These are phyloP conservation scores for Monilinia fructicola DNA, from an alignment of 2,329 filamentous ascomycete genomes.

Conservation along the genomic window DNA sequence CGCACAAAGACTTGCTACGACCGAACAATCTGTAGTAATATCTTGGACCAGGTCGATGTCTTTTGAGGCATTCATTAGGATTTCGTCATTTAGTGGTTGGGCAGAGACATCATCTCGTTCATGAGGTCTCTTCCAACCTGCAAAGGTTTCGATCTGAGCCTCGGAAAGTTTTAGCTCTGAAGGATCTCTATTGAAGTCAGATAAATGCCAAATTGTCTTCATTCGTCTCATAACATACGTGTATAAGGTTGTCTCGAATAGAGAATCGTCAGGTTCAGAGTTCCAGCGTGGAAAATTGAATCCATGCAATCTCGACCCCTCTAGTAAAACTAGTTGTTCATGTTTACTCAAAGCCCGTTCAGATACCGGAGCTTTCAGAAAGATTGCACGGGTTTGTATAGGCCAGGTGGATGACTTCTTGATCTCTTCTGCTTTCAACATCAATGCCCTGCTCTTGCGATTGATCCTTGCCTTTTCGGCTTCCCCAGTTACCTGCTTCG, in stretches of 20 bases:
- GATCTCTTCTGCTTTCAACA: conserved; percentile 72
- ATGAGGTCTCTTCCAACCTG: conserved; percentile 75
- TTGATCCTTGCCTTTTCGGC: conserved; percentile 66
- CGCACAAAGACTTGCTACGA: conserved; percentile 91
- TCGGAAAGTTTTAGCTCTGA: conserved; percentile 70
- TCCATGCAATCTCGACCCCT: conserved; percentile 77
- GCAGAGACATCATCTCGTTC: conserved; percentile 54
- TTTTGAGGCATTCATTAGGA: conserved; percentile 56
- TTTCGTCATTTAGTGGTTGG: conserved; percentile 38
- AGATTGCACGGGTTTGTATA: conserved; percentile 28
- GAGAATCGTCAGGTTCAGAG: conserved; percentile 55
- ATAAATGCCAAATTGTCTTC: neutral
- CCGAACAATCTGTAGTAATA: conserved; percentile 92
- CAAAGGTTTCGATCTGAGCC: conserved; percentile 73
- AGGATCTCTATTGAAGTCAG: conserved; percentile 58
- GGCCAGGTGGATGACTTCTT: conserved; percentile 50
- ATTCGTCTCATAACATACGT: conserved; percentile 46
- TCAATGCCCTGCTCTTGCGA: conserved; percentile 66
- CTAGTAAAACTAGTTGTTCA: conserved; percentile 75
- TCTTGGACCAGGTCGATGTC: conserved; percentile 89
- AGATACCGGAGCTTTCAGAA: conserved; percentile 45
- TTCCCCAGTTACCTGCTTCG: conserved; percentile 59
- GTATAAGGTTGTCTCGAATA: conserved; percentile 64
- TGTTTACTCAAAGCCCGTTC: conserved; percentile 62
- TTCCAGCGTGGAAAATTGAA: conserved; percentile 85